These are phyloP conservation scores for Flagelloscypha sp. DNA, from an alignment of 768 basidiomycete species.

Conservation along the genomic window DNA sequence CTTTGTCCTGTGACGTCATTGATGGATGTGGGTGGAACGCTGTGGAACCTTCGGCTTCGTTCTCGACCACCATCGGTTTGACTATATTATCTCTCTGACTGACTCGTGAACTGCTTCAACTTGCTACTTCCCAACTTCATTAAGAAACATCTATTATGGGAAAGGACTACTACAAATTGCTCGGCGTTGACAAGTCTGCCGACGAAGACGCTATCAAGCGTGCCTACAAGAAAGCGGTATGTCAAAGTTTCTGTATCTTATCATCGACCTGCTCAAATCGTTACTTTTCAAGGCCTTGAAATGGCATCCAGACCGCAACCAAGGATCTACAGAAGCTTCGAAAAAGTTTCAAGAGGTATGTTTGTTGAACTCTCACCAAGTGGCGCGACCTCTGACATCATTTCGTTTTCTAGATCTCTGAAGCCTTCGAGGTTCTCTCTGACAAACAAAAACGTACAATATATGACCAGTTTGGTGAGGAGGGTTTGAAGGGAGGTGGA, in stretches of 20 bases:
- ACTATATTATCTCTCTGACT: too few species aligned
- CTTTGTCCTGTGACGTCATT: too few species aligned
- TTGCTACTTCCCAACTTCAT: not conserved
- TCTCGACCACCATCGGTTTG: too few species aligned
- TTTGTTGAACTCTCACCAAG: conserved; percentile 1
- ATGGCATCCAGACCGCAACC: conserved; percentile 93
- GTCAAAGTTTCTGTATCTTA: conserved; percentile 10
- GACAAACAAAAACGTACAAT: conserved; percentile 78
- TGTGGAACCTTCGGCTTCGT: too few species aligned
- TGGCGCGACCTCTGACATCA: too few species aligned
- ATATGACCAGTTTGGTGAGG: conserved; percentile 93
- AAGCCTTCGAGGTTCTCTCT: conserved; percentile 92
- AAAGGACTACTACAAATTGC: conserved; percentile 79
- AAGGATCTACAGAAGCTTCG: conserved; percentile 75
- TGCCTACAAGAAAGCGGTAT: conserved; percentile 90
- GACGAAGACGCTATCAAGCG: conserved; percentile 84
- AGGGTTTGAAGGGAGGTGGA: conserved; percentile 77
- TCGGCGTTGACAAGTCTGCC: conserved; percentile 69
- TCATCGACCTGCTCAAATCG: conserved; percentile 6
- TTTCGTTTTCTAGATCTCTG: conserved; percentile 56
- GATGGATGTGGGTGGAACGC: too few species aligned
- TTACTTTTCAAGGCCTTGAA: conserved; percentile 59
- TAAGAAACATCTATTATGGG: conserved; percentile 55
- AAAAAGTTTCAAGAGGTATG: conserved; percentile 87
- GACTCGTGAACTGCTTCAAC: not conserved